Base-by-base conservation (phyloP, 225 moss, liverwort and hornwort species). In the Bryoerythrophyllum caledonicum region DNA sequence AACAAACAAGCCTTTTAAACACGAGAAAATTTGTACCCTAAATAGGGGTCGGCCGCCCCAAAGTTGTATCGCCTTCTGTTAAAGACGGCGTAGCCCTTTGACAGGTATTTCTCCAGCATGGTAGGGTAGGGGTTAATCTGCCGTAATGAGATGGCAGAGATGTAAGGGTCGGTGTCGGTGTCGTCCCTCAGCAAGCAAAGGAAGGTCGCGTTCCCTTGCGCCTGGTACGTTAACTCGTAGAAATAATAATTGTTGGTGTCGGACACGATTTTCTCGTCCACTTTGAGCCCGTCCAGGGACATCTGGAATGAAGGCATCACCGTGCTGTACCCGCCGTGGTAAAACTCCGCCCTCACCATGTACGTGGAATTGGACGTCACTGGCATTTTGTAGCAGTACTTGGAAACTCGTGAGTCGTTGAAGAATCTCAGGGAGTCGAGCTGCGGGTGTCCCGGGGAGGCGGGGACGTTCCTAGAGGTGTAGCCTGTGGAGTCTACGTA, bases 351-450 rank as follows among this genome's bases (percentile, higher is more conserved):
- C 63, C n/a, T 63, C 27, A 80, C 55, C 80, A 74, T 69, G 69
- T 80, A 74, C 55, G 69, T 69, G 44, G 1, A 14, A 7, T 1
- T 11, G 63, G 2, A 0, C 5, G 1, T 3, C 55, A 80, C 74
- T 34, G 74, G 80, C 55, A 80, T 43, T 32, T 56, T 14, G 63
- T 80, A 80, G 21, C 74, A 80, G n/a, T 80, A 74, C 37, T 74
- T 80, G 7, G 69, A 63, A 56, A 63, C 26, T 3, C 56, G 56
- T n/a, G 56, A 44, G 11, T 80, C 69, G 10, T 55, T 74, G 69
- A 74, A 80, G 46, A 4, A 80, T 35, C 79, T 55, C 10, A 80
- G 80, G 44, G 37, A 68, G 1, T 34, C 1, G 0, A 56, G 0
- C 16, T 68, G 25, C 6, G 46, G 54, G 16, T 0, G 4, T 21